Conservation (phyloP, 2,329 filamentous ascomycete species). For the Diaporthe sp. region DNA sequence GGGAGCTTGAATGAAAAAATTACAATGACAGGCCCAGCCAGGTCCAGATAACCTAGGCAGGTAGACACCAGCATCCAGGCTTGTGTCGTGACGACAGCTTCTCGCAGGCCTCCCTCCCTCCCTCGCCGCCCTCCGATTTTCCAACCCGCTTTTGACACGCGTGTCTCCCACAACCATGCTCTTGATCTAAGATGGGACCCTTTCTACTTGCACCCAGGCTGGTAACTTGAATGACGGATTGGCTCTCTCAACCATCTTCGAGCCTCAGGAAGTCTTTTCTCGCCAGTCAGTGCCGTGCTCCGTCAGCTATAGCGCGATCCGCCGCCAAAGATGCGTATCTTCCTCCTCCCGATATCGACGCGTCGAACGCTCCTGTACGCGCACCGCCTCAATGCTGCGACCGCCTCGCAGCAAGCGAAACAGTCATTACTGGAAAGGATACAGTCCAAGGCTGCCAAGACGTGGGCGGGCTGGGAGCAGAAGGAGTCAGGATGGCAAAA, state of each 20-base stretch:
- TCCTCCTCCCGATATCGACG: constrained; percentile 93
- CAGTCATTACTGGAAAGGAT: constrained; percentile 76
- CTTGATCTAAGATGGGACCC: constrained; percentile 16
- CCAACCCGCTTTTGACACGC: constrained; percentile 27
- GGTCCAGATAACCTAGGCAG: constrained; percentile 3
- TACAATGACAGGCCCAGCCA: constrained; percentile 6
- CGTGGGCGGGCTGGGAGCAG: constrained; percentile 91
- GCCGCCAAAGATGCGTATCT: constrained; percentile 82
- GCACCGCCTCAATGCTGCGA: constrained; percentile 76
- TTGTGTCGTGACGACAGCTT: constrained; percentile 37
- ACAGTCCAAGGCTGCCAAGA: constrained; percentile 78
- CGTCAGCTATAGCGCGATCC: constrained; percentile 1
- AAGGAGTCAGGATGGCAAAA: constrained; percentile 90
- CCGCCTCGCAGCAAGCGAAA: constrained; percentile 63
- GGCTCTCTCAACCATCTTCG: neutral
- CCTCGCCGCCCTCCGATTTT: constrained; percentile 3
- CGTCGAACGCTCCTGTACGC: constrained; percentile 93
- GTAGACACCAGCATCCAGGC: neutral
- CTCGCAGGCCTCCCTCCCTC: constrained; percentile 35
- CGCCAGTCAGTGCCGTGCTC: neutral
- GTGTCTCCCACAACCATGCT: constrained; percentile 4
- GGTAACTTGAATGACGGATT: constrained; percentile 6
- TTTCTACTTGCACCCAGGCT: constrained; percentile 9
- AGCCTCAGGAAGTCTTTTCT: neutral
- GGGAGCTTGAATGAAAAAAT: constrained; percentile 32